Percentiles rank a stretch among this genome's conserved stretches.
Evolutionary conservation across 2,329 filamentous ascomycete genomes (phyloP).

Genomic region (Paracorniculantispora psalliotae): DNA sequence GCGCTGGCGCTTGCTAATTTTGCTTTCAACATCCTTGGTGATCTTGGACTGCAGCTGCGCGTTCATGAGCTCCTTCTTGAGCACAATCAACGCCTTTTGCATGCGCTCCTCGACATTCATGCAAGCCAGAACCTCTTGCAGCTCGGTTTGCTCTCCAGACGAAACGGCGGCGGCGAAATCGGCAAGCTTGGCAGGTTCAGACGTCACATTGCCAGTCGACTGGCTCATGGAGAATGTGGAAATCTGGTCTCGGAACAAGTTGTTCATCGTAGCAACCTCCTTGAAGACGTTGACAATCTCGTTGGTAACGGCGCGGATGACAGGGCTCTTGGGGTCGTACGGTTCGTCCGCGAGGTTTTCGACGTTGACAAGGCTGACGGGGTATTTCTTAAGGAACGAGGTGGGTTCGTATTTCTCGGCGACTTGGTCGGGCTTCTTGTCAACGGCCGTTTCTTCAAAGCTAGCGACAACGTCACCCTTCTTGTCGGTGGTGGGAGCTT

Average conservation of each 20-base stretch:
- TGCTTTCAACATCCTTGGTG: slow-evolving; percentile 92
- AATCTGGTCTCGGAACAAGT: slow-evolving; percentile 93
- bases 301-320: slow-evolving; percentile 87
- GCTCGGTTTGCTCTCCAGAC: slow-evolving; percentile 84
- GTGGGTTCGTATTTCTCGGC: slow-evolving; percentile 73
- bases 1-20: slow-evolving; percentile 93
- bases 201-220: slow-evolving; percentile 87
- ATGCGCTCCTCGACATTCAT: slow-evolving; percentile 90
- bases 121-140: slow-evolving; percentile 85
- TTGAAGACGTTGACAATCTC: slow-evolving; percentile 99
- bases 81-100: slow-evolving; percentile 81
- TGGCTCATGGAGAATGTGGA: slow-evolving; percentile 96
- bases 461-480: slow-evolving; percentile 94
- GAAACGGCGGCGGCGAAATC: slow-evolving; percentile 97
- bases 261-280: slow-evolving; percentile 90
- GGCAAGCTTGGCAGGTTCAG: slow-evolving; percentile 90
- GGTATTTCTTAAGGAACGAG: slow-evolving; percentile 83
- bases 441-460: slow-evolving; percentile 78
- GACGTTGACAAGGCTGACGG: slow-evolving; percentile 91
- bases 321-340: slow-evolving; percentile 81
- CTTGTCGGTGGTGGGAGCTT: slow-evolving; percentile 52
- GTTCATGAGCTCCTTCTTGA: slow-evolving; percentile 99
- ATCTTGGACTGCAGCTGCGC: slow-evolving; percentile 96
- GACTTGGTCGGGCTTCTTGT: slow-evolving; percentile 48
- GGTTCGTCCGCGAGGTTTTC: slow-evolving; percentile 88